Base-by-base conservation (phyloP, 2,329 filamentous ascomycete genomes). In the Ophiostoma sp. region DNA sequence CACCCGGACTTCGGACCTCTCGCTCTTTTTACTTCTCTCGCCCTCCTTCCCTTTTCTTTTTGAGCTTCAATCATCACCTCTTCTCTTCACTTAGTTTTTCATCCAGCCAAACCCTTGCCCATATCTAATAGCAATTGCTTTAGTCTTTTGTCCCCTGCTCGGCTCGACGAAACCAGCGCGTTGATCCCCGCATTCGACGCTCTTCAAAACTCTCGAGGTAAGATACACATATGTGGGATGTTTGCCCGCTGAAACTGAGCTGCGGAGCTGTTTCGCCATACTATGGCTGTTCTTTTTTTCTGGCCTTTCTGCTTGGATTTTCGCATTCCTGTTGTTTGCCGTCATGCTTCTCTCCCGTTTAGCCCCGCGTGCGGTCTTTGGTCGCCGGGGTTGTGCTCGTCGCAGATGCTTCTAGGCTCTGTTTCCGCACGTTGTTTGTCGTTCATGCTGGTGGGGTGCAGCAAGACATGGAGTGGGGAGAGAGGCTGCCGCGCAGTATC, bases 201-300 rank as follows among this genome's bases (percentile, higher is more conserved):
- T 61, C 52, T 69, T 50, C 15, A 45, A 48, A 39, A 45, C 25
- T 59, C 33, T 22, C 31, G 11, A 72, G 71, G 71, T 72, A 63
- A 39, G 69, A 45, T 15, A 45, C 9, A 48, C 33, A n/a, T n/a
- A 55, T 12, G 42, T 28, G 31, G 48, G 48, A 31, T 45, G 12
- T 17, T 22, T 19, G 11, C 19, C 31, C 25, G 68, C 68, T 73
- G 73, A 69, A 74, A 64, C 70, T 8, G 6, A 64, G 69, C 64
- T 68, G 28, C 36, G 55, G 45, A 64, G 70, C 66, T 71, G 71
- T 74, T 74, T 75, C 63, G 71, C 25, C 69, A 52, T 73, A 66
- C 70, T 71, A 57, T 55, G 28, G 61, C 61, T 50, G 17, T 42
- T 45, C 2, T 68, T 6, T 42, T 1, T 33, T 22, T 25, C 33